Percentiles rank a stretch among this genome's conserved stretches.
These are phyloP conservation scores for Rutstroemia sp. DNA, from an alignment of 2,329 filamentous ascomycete species.

Conservation along the genomic window DNA sequence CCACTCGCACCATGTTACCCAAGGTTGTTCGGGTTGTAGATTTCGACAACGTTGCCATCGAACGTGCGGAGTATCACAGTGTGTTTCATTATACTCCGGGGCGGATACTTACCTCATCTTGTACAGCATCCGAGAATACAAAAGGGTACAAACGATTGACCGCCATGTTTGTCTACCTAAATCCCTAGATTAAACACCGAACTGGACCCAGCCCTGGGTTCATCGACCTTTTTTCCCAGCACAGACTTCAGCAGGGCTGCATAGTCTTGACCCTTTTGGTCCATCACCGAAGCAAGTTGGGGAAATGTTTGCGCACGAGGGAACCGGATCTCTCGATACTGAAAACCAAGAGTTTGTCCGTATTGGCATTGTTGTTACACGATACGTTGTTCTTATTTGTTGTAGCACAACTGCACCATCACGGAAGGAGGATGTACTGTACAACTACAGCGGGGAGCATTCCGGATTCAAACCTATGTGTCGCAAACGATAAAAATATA, in stretches of 20 bases:
- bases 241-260: neutral
- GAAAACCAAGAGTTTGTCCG: neutral
- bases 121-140: slow-evolving; percentile 7
- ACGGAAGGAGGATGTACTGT: slow-evolving; percentile 1
- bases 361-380: slow-evolving; percentile 3
- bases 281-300: neutral
- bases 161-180: too few relatives aligned
- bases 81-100: slow-evolving; percentile 10
- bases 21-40: neutral
- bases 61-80: slow-evolving; percentile 1
- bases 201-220: slow-evolving; percentile 2
- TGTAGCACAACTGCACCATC: slow-evolving; percentile 1
- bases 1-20: neutral
- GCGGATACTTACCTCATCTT: slow-evolving; percentile 11
- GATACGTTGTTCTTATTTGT: slow-evolving; percentile 3
- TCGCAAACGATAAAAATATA: neutral
- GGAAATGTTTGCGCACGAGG: slow-evolving; percentile 1
- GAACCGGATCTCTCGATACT: neutral
- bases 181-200: neutral
- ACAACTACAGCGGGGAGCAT: slow-evolving; percentile 1
- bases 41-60: neutral
- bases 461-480: slow-evolving; percentile 2
- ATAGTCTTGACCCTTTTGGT: neutral
- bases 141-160: neutral
- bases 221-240: neutral